Percentiles rank a stretch among this genome's conserved stretches.
These are phyloP conservation scores for Aspergillus nanangensis DNA, from an alignment of 495 filamentous ascomycete genomes.

Conservation along the genomic window DNA sequence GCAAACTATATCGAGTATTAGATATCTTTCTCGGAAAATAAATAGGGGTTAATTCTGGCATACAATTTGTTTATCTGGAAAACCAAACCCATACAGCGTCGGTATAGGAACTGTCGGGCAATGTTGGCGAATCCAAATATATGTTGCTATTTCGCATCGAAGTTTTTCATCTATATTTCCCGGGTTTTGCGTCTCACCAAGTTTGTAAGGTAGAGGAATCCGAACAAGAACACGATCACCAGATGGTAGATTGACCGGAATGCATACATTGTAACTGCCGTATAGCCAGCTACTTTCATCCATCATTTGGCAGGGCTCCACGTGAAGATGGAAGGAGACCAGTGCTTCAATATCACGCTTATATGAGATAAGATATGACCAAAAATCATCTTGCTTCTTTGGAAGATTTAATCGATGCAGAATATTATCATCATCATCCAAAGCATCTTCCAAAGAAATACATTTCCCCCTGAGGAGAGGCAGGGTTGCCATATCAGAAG, in stretches of 20 bases:
- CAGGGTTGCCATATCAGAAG: slow-evolving; percentile 3
- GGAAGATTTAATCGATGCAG: slow-evolving; percentile 9
- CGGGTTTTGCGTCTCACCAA: slow-evolving; percentile 28
- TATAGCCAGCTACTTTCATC: slow-evolving; percentile 27
- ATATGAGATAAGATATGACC: neutral
- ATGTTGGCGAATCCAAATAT: slow-evolving; percentile 30
- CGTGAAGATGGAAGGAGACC: slow-evolving; percentile 20
- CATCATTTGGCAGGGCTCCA: slow-evolving; percentile 17
- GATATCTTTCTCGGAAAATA: no score
- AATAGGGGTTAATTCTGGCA: no score
- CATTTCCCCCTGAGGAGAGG: slow-evolving; percentile 10
- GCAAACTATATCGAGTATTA: no score
- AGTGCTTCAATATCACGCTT: slow-evolving; percentile 14
- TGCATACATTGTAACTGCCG: slow-evolving; percentile 41
- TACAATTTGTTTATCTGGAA: slow-evolving; percentile 19
- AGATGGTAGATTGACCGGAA: slow-evolving; percentile 20
- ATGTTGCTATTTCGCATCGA: slow-evolving; percentile 32
- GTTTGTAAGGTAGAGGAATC: slow-evolving; percentile 32
- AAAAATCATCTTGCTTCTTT: slow-evolving; percentile 6
- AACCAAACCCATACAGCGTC: slow-evolving; percentile 31
- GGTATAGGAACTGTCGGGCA: slow-evolving; percentile 30
- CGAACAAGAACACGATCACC: slow-evolving; percentile 26
- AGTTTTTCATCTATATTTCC: slow-evolving; percentile 38
- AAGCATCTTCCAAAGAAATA: slow-evolving; percentile 8
- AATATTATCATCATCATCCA: slow-evolving; percentile 10